Conservation (phyloP, 2,329 filamentous ascomycete species). For the Colletotrichum theobromicola region DNA sequence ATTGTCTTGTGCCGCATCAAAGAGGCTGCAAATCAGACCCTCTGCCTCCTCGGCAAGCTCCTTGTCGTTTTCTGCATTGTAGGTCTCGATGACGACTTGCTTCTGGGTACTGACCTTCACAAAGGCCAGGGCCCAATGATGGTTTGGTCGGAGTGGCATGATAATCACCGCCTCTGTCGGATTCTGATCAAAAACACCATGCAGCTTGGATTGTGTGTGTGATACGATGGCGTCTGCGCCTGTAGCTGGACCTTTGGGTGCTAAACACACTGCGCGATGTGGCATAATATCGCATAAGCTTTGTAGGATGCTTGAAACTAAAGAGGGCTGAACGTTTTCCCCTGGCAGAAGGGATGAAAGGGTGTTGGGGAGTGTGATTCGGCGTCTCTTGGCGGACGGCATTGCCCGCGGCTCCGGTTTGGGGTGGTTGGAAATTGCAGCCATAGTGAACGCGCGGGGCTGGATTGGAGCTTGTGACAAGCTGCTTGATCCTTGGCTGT, state of each 20-base stretch:
- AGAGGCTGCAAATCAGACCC: not conserved
- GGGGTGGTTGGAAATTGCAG: not conserved
- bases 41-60: not conserved
- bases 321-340: not conserved
- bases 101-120: not conserved
- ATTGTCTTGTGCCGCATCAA: not conserved
- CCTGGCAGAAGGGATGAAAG: not conserved
- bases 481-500: not conserved
- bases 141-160: not conserved
- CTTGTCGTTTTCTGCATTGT: not conserved
- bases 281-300: not conserved
- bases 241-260: not conserved
- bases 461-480: not conserved
- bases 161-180: not conserved
- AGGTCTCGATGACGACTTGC: not conserved
- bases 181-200: not conserved
- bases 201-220: not conserved
- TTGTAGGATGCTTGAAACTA: not conserved
- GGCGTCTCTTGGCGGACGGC: not conserved
- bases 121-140: not conserved
- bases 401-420: not conserved
- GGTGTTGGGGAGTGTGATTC: not conserved
- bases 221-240: not conserved
- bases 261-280: not conserved
- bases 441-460: not conserved